phyloP scores from a whole-genome alignment of 2,329 filamentous ascomycete species.

The Ramichloridium luteum region DNA sequence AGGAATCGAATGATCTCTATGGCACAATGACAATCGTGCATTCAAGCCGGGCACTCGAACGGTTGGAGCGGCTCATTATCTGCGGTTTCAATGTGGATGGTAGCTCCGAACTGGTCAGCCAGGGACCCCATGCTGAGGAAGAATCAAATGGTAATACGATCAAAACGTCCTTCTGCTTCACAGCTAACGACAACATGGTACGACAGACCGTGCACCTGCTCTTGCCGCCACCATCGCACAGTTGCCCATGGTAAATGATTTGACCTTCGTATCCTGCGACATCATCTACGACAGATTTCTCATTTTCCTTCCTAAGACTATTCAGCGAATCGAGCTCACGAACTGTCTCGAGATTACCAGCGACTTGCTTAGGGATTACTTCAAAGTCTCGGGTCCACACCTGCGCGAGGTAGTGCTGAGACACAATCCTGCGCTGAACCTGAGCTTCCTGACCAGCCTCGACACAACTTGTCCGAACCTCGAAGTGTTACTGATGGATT shows the following conservation, averaged over 20 bases:
- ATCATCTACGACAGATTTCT: conserved; percentile 57
- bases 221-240: conserved; percentile 39
- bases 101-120: conserved; percentile 13
- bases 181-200: too few relatives aligned
- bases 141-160: too few relatives aligned
- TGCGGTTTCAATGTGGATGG: conserved; percentile 29
- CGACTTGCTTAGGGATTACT: conserved; percentile 50
- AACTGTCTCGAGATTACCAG: conserved; percentile 69
- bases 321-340: conserved; percentile 58
- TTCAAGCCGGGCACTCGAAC: conserved; percentile 36
- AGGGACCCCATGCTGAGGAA: too few relatives aligned
- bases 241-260: conserved; percentile 51
- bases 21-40: conserved; percentile 25
- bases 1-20: conserved; percentile 14
- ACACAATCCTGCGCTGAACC: conserved; percentile 66
- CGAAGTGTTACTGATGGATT: conserved; percentile 59
- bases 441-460: conserved; percentile 60
- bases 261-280: conserved; percentile 65
- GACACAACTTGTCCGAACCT: conserved; percentile 57
- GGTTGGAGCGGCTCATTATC: conserved; percentile 45
- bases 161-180: too few relatives aligned
- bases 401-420: conserved; percentile 57
- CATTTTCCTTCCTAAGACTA: conserved; percentile 51
- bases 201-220: too few relatives aligned
- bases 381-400: conserved; percentile 54